Percentiles rank a stretch among this genome's conserved stretches.
phyloP scores from a whole-genome alignment of 2,329 filamentous ascomycete genomes.

The Neonectria hederae region DNA sequence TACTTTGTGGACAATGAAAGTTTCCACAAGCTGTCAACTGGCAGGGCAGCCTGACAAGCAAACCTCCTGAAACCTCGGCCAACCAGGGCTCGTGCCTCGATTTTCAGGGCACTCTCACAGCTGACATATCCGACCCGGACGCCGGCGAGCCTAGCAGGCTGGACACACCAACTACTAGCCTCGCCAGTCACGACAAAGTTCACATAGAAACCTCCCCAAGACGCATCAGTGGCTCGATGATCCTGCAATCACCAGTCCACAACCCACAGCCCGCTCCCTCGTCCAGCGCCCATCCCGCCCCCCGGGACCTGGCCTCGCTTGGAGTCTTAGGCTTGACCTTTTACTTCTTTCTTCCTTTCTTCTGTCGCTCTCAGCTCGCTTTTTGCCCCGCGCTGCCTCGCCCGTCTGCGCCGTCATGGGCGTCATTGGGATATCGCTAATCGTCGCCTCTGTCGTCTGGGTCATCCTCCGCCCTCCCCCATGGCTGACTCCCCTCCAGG shows the following conservation, averaged over 20 bases:
- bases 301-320: slow-evolving; percentile 6
- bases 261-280: slow-evolving; percentile 34
- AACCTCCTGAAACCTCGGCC: background rate
- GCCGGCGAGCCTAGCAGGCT: background rate
- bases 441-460: slow-evolving; percentile 68
- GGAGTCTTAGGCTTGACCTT: slow-evolving; percentile 1
- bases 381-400: slow-evolving; percentile 12
- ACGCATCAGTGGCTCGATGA: slow-evolving; percentile 40
- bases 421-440: slow-evolving; percentile 68
- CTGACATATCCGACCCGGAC: background rate
- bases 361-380: slow-evolving; percentile 13
- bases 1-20: background rate
- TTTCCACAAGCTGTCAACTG: background rate
- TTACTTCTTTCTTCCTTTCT: slow-evolving; percentile 23
- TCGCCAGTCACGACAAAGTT: background rate
- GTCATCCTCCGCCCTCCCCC: slow-evolving; percentile 63
- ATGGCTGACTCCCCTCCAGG: slow-evolving; percentile 51
- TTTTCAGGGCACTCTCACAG: background rate
- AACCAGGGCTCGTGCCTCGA: background rate
- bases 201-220: background rate
- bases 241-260: slow-evolving; percentile 44
- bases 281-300: slow-evolving; percentile 2
- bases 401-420: slow-evolving; percentile 54
- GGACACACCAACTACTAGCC: background rate
- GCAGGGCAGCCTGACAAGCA: background rate